Conservation (phyloP, 495 filamentous ascomycete genomes). For the Pyrenula aspistea region DNA sequence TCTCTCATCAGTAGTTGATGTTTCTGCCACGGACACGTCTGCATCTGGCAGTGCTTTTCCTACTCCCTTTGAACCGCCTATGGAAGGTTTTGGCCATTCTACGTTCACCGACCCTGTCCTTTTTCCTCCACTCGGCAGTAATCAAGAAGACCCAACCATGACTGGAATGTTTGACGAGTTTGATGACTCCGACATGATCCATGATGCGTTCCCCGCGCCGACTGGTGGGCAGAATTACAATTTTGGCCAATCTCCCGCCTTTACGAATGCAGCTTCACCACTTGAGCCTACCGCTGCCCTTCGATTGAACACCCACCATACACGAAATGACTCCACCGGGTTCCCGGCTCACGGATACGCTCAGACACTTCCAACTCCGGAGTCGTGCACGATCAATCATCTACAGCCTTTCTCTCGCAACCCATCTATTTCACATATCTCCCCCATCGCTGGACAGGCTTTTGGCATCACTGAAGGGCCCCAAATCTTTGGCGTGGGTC, state of each 20-base stretch:
- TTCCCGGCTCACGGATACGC: not conserved
- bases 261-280: not conserved
- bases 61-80: not conserved
- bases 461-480: not conserved
- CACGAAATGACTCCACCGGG: not conserved
- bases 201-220: not conserved
- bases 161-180: not conserved
- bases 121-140: not conserved
- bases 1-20: not conserved
- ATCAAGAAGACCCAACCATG: not conserved
- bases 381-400: not conserved
- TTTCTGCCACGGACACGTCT: not conserved
- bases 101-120: not conserved
- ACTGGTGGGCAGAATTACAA: not conserved
- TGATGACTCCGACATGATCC: not conserved
- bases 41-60: not conserved
- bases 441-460: not conserved
- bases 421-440: not conserved
- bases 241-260: not conserved
- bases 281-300: not conserved
- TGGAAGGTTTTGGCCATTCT: not conserved
- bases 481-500: not conserved
- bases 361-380: not conserved
- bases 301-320: not conserved
- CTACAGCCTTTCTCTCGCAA: conserved; percentile 1